These are phyloP conservation scores for Pseudopyrenochaeta lycopersici DNA, from an alignment of 2,329 filamentous ascomycete species.

Conservation along the genomic window DNA sequence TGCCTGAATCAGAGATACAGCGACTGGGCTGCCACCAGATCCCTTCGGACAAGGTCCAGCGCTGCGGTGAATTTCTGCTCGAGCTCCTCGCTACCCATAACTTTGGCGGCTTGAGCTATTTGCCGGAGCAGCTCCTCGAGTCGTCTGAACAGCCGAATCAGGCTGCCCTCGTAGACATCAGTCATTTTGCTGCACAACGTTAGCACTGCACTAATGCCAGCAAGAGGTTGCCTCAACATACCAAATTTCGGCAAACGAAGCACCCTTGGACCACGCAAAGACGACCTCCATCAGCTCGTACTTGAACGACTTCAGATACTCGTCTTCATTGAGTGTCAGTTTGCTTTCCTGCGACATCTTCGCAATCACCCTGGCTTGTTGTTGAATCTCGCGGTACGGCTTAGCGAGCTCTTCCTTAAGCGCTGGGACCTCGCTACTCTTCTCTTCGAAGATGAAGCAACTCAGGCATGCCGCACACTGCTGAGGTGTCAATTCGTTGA, in stretches of 20 bases:
- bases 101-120: constrained; percentile 94
- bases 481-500: constrained; percentile 93
- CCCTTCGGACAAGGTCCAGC: constrained; percentile 84
- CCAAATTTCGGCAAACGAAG: constrained; percentile 93
- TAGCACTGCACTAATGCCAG: constrained; percentile 5
- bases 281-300: constrained; percentile 98
- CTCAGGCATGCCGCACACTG: constrained; percentile 86
- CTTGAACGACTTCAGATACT: constrained; percentile 89
- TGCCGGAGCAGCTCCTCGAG: constrained; percentile 93
- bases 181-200: constrained; percentile 89
- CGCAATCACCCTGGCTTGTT: constrained; percentile 85
- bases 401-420: constrained; percentile 87
- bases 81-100: constrained; percentile 97
- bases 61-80: constrained; percentile 91
- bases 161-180: constrained; percentile 93
- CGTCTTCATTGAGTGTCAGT: constrained; percentile 90
- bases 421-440: constrained; percentile 75
- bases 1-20: constrained; percentile 71
- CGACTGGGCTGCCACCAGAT: constrained; percentile 94
- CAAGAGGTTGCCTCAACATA: constrained; percentile 61
- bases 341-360: constrained; percentile 97
- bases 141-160: constrained; percentile 95
- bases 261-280: constrained; percentile 87
- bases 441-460: constrained; percentile 98
- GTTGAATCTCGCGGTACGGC: constrained; percentile 85